Evolutionary conservation across 148 eudicot species (phyloP), one percentile per base, ranked within the genome.

Genomic region (Cornus controversa): DNA sequence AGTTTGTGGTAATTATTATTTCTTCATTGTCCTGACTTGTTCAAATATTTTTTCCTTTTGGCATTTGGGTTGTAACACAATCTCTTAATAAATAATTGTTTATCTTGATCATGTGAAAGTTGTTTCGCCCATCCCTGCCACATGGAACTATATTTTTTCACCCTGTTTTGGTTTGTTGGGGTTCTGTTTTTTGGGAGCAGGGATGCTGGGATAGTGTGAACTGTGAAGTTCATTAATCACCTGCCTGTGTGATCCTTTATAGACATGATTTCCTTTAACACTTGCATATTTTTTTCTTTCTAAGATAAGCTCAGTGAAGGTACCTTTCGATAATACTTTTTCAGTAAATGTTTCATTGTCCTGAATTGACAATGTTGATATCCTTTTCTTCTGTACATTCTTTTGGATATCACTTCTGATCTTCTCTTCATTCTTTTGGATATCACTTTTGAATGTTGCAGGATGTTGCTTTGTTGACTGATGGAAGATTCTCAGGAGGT

Each of bases 401-500:
- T 34, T 72, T 66, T 10, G 4, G 53, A 29, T 8, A 5, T 22
- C 29, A 13, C 58, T 25, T 60, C 24, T 36, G 34, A 31, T 36
- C 11, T 36, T 18, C 6, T 40, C 20, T 34, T 69, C 13, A 31
- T 31, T 16, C 29, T 34, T 72, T 66, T 10, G 4, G 53, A 29
- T 8, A 5, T 22, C 29, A 13, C 58, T 25, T 60, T 28, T 36
- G 34, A 31, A 31, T 82, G 54, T 73, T 85, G 85, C 88, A 94
- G 98, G 95, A 94, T 24, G 91, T 89, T 77, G 99, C 99, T 16
- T 84, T 95, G 75, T 83, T 93, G 80, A 95, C 99, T 23, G 99
- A 95, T 83, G 99, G 99, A 81, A 84, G 97, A 77, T 95, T 95
- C 84, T 95, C 99, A 36, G 97, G 97, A 81, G 99, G 94, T 76